A percentile compares a stretch with the other conserved stretches of the same genome.
Conservation (phyloP, 177 flowering plant genomes). For the Vitis hybrid region DNA sequence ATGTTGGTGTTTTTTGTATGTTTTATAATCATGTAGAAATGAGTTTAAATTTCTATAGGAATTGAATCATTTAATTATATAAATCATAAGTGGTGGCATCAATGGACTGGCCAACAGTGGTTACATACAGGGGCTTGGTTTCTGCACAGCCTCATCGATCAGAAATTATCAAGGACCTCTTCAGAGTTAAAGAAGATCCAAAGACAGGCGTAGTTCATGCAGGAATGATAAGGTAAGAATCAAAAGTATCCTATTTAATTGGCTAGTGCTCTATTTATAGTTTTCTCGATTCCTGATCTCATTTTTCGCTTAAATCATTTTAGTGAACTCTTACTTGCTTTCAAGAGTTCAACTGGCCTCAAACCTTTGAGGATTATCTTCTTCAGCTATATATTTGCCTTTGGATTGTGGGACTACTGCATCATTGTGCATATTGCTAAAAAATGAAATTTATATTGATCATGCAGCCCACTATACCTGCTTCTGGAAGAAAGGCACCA, state of each 20-base stretch:
- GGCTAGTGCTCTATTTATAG: neutral
- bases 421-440: no score
- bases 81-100: conserved; percentile 45
- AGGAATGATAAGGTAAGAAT: conserved; percentile 72
- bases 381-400: conserved; percentile 47
- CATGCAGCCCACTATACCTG: conserved; percentile 80
- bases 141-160: conserved; percentile 45
- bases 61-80: neutral
- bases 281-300: no score
- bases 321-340: conserved; percentile 72
- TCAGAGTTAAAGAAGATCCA: conserved; percentile 39
- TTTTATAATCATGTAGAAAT: neutral
- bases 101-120: conserved; percentile 54
- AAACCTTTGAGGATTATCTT: conserved; percentile 83
- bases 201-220: conserved; percentile 33
- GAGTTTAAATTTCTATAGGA: no score
- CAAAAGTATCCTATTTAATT: neutral
- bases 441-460: neutral
- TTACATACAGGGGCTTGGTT: conserved; percentile 39
- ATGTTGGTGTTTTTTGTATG: no score
- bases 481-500: conserved; percentile 60
- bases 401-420: neutral
- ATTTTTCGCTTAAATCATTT: neutral
- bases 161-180: conserved; percentile 75
- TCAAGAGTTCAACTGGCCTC: conserved; percentile 33